Evolutionary conservation across 1,139 yeast species (phyloP).

Genomic region (Nakaseomyces delphensis): DNA sequence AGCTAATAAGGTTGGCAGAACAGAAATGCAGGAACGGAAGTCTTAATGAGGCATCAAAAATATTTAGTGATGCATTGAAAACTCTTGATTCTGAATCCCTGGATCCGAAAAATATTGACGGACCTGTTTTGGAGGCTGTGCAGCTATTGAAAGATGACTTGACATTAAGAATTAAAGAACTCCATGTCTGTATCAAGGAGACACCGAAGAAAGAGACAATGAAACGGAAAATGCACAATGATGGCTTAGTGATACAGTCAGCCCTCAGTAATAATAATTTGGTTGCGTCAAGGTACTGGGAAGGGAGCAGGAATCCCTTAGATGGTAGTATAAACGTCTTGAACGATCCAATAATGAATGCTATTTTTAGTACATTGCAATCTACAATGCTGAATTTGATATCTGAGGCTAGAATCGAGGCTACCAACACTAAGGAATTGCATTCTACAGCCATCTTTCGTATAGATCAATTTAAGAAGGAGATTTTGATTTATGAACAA

Average conservation of each 20-base stretch:
- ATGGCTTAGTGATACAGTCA: background rate
- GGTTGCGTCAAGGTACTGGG: conserved; percentile 5
- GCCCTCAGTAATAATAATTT: conserved; percentile 11
- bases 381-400: conserved; percentile 9
- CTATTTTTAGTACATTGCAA: conserved; percentile 8
- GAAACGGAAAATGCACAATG: conserved; percentile 10
- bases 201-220: conserved; percentile 8
- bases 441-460: conserved; percentile 15
- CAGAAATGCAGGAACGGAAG: conserved; percentile 17
- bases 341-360: conserved; percentile 12
- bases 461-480: conserved; percentile 26
- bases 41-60: conserved; percentile 13
- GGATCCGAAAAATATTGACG: conserved; percentile 9
- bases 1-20: conserved; percentile 22
- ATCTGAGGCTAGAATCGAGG: background rate
- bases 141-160: conserved; percentile 20
- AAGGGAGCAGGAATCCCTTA: background rate
- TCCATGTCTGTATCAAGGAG: conserved; percentile 12
- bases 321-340: conserved; percentile 6
- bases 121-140: conserved; percentile 16
- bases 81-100: conserved; percentile 10
- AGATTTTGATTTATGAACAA: conserved; percentile 28
- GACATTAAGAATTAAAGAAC: conserved; percentile 11
- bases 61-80: conserved; percentile 15
- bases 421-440: conserved; percentile 6